Percentiles rank a stretch among this genome's conserved stretches.
Evolutionary conservation across 352 stramenopile genomes (phyloP).

Genomic region (Phytophthora pseudosyringae): DNA sequence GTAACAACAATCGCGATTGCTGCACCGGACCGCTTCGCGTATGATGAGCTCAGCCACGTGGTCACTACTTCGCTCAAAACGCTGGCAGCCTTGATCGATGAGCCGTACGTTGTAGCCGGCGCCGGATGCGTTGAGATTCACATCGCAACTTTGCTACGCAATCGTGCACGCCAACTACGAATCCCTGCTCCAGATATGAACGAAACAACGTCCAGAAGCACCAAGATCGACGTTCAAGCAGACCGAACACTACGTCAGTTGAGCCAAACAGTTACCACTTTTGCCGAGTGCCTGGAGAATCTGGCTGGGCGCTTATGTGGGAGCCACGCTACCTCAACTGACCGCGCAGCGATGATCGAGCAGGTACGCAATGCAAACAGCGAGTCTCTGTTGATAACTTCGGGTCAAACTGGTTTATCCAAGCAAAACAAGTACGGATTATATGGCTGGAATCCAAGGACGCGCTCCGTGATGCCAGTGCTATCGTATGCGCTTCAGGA

Average conservation of each 20-base stretch:
- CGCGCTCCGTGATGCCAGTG: constrained; percentile 26
- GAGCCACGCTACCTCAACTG: constrained; percentile 8
- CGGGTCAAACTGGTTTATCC: background rate
- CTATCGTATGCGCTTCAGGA: constrained; percentile 17
- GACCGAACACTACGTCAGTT: constrained; percentile 39
- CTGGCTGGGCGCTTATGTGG: constrained; percentile 30
- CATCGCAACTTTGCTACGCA: constrained; percentile 44
- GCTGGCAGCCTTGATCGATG: constrained; percentile 45
- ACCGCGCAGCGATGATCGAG: constrained; percentile 31
- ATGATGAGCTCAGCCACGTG: constrained; percentile 52
- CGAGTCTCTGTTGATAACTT: constrained; percentile 11
- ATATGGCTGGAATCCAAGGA: constrained; percentile 52
- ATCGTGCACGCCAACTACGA: constrained; percentile 36
- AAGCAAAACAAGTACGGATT: constrained; percentile 14
- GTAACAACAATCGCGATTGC: constrained; percentile 54
- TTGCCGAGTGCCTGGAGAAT: constrained; percentile 36
- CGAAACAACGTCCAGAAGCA: background rate
- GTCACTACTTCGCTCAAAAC: constrained; percentile 49
- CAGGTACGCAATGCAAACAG: constrained; percentile 38
- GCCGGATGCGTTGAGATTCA: constrained; percentile 62
- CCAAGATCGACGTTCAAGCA: constrained; percentile 10
- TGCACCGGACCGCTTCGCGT: constrained; percentile 44
- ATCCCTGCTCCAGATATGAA: background rate
- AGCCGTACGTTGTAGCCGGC: constrained; percentile 48
- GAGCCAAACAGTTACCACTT: constrained; percentile 31